Evolutionary conservation across 805 yeast species (phyloP), one percentile per base, ranked within the genome.

Genomic region (Barnettozyma siamensis): DNA sequence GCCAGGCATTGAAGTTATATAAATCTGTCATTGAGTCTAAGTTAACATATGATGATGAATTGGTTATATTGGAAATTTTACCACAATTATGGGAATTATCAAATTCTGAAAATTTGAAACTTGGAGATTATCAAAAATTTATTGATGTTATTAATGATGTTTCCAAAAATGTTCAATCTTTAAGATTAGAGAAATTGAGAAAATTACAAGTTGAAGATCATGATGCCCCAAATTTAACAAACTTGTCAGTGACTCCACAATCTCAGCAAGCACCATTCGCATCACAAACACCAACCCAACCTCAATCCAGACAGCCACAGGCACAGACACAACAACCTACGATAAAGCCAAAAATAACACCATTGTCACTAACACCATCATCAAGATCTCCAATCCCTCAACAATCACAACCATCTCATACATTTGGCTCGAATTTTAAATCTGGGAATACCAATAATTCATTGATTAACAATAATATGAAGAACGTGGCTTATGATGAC

Each of bases 51-150:
- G 40, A 37, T 18, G 72, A 66, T 18, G 71, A 76, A 32, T 59
- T 59, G 2, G 60, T 75, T 15, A 71, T 84, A n/a, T 68, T 69
- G n/a, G 67, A 69, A 21, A 70, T 77, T 4, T 44, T 79, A 10
- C 84, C 86, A 1, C 67, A 70, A 32, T 58, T 78, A 42, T 70
- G 79, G 70, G 60, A 63, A 12, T 60, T 75, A 35, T 65, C 80
- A 1, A 65, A 75, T 56, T 66, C 76, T 5, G 56, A 70, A 4
- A 64, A 69, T 8, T 52, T 79, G 26, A 64, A 63, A 10, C 54
- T 64, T 7, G 47, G 48, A 2, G 72, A 74, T 46, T 79, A 75
- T 53, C 48, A 60, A 21, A 52, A 50, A 16, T 70, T 66, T 42
- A 61, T 64, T 36, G 55, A 51, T 3, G 59, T 61, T 1, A 69